Evolutionary conservation across 2,329 filamentous ascomycete species (phyloP), one percentile per base, ranked within the genome.

Genomic region (Colletotrichum destructivum): DNA sequence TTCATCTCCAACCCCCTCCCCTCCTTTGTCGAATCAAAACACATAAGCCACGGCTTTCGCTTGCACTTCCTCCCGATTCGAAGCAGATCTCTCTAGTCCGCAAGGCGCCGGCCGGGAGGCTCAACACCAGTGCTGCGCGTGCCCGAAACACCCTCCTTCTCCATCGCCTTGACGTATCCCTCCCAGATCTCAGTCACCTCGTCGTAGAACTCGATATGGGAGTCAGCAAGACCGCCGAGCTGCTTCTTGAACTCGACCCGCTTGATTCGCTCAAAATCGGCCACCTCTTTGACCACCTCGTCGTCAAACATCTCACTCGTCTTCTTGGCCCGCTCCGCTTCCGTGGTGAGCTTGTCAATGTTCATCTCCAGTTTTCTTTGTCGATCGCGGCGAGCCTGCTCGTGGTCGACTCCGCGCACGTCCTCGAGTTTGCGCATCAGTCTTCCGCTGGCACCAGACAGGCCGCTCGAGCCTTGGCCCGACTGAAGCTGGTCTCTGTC

Each of bases 201-300:
- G 68, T 90, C 90, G 80, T 98, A 99, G 81, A 98, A 98, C 13
- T 91, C 89, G 51, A 97, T 90, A 80, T 99, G 94, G 21, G 94
- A 91, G 78, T 96, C 92, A 0, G 96, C 94, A 60, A 99, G 83
- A 3, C 90, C 91, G 2, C 94, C 94, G 61, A 99, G 87, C 76
- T 96, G 95, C 74, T 92, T 89, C 81, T 94, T 94, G 82, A 99
- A 97, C 86, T 99, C 96, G 52, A 94, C 87, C 49, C 94, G 91
- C 86, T 99, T 99, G 87, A 98, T 98, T 68, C 95, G 90, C 84
- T 99, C 96, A 83, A 99, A 99, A 79, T 98, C 95, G 23, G 89
- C 89, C 0, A 98, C 94, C 81, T 99, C 96, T 78, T 94, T 93
- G 54, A 98, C 93, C 1, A 98, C 96, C 82, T 98, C 95, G 79